Base-by-base conservation (phyloP, 2,329 filamentous ascomycete genomes). In the Beauveria pseudobassiana region DNA sequence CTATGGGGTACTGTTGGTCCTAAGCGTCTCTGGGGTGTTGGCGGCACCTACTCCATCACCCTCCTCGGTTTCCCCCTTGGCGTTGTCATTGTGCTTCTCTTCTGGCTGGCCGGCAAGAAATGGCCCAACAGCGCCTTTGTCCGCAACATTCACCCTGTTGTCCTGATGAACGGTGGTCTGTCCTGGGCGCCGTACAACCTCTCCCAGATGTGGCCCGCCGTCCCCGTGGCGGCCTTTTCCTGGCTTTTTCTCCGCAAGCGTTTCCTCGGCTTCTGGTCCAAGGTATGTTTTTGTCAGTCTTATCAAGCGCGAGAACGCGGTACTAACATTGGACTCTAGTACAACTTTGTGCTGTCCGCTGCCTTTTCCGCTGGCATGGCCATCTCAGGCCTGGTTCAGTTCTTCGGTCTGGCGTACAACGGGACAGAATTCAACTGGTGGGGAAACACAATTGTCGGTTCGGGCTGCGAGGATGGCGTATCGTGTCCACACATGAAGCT, bases 1-100 rank as follows among this genome's bases (percentile, higher is more conserved):
- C 3, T 82, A 54, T 82, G 80, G 80, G 81, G 77, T 46, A 74
- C 76, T 22, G 76, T 83, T 18, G 81, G 81, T 1, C 82, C 81
- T 0, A 72, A 72, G 1, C 74, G 80, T 8, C 71, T 78, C 71
- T 79, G 78, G 67, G 72, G 74, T 63, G 48, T 54, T n/a, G 61
- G 61, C n/a, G 61, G 61, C 26, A 62, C 55, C 20, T 69, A 70
- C 9, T 64, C 77, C 42, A 76, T 77, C 61, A 76, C 76, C 5
- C 67, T 78, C 20, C 70, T 72, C 9, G 75, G 76, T 4, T 79
- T 79, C 56, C 74, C 76, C 0, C 58, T 76, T 0, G 77, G 77
- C 12, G 64, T 73, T 3, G 59, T 67, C 12, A 52, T 75, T 1
- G 75, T 76, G 2, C 59, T 76, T 22, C 43, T 71, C n/a, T 72